Evolutionary conservation across 345 rosid species (phyloP), one percentile per base, ranked within the genome.

Genomic region (Salix caprea): DNA sequence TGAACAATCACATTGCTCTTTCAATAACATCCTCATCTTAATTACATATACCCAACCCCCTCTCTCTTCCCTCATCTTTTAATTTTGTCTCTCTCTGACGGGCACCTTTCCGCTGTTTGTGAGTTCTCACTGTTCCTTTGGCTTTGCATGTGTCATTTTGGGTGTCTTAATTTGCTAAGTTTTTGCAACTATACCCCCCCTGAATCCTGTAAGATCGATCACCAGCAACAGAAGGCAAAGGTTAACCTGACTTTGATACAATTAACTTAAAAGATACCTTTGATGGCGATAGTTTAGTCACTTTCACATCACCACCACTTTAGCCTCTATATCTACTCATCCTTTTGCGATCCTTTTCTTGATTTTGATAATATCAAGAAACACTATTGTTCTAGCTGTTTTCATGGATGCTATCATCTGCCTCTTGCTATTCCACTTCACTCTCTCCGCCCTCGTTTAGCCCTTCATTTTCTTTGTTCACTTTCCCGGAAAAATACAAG

Each of bases 221-320:
- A 16, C 73, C 79, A 23, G 69, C 28, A 28, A 11, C 69, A 1
- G 65, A 60, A 76, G 71, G 74, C 72, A 68, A 60, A 42, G 32
- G 34, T 62, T 50, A 61, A 56, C 56, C 26, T 67, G 58, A 60
- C 67, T 40, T 48, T 58, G 58, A 40, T 7, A 28, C 11, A 21
- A 54, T 52, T 18, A 68, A 23, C 67, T 7, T 13, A 62, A 67
- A 28, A 67, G 39, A 54, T n/a, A 50, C 24, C 7, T 26, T 69
- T 83, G 96, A 92, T 87, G 80, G 88, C 79, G 93, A 92, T 86
- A 80, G 90, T 91, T 84, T 88, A 80, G 86, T 86, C 87, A 84
- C 83, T 89, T 88, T 87, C 90, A 81, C 46, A 69, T 54, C 80
- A 66, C 76, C 80, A 66, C 76, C 54, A 15, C 67, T 11, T 5